Evolutionary conservation across 2,329 filamentous ascomycete species (phyloP), one percentile per base, ranked within the genome.

Genomic region (Penicillium brevicompactum): DNA sequence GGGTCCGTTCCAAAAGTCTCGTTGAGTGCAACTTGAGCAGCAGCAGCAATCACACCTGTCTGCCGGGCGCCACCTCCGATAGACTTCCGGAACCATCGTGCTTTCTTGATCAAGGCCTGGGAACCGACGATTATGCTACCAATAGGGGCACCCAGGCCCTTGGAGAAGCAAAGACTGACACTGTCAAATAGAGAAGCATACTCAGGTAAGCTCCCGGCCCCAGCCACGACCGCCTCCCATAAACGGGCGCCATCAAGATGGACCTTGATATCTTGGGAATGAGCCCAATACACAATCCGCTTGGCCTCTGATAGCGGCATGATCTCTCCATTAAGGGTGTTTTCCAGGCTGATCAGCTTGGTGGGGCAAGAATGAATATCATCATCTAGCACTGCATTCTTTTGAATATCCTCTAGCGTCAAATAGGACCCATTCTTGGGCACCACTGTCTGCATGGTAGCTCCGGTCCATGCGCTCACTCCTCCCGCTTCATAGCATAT

Each of bases 351-450:
- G 62, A 97, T 90, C 48, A 96, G 83, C 43, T 84, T 84, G 0
- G 92, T 96, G 0, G 92, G 91, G 66, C 89, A 92, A 31, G 81
- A 79, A 70, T 96, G 91, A 18, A 94, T 83, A 64, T 95, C 85
- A 51, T 89, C 69, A 32, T 67, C 65, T 22, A 92, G 70, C 0
- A 88, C 80, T 4, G 84, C 84, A 59, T 89, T 77, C 58, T 84
- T 81, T 68, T 87, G 74, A 13, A 96, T 76, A 65, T 96, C 92
- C 65, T 90, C 87, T 9, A 93, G 79, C 0, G 89, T 92, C 41
- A 95, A 77, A 68, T 95, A 84, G 14, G 82, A 77, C 10, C 86
- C 87, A 72, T 95, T 96, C 24, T 74, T 76, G 0, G 92, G 89
- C 5, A 84, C 74, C 2, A 94, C 80, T 1, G 85, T 77, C 58